A percentile compares a stretch with the other conserved stretches of the same genome.
Conservation (phyloP, 1,139 yeast genomes). For the Starmera stellimalicola region DNA sequence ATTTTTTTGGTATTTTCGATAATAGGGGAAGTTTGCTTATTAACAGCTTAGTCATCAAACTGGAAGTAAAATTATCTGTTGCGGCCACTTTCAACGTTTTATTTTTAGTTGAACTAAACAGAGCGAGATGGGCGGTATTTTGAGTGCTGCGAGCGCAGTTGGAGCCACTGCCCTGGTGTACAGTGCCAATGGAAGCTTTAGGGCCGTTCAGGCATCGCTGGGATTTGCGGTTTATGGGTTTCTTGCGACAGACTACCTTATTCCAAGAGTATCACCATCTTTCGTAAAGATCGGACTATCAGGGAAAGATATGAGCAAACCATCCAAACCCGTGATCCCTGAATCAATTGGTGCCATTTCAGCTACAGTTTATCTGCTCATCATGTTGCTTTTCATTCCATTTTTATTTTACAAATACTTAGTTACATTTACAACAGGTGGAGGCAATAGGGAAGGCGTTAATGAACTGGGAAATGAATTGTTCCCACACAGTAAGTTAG, state of each 20-base stretch:
- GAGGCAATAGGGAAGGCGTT: conserved; percentile 38
- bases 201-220: conserved; percentile 32
- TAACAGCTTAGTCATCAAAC: too few relatives aligned
- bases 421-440: conserved; percentile 48
- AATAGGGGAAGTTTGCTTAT: too few relatives aligned
- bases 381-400: conserved; percentile 82
- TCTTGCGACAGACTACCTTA: conserved; percentile 43
- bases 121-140: too few relatives aligned
- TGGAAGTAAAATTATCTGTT: too few relatives aligned
- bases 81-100: too few relatives aligned
- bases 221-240: conserved; percentile 68
- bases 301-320: conserved; percentile 78
- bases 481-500: conserved; percentile 79
- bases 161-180: conserved; percentile 4
- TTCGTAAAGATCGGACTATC: conserved; percentile 71
- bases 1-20: background rate
- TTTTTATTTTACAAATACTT: conserved; percentile 77
- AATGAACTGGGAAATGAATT: conserved; percentile 19
- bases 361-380: conserved; percentile 69
- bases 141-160: too few relatives aligned
- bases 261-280: conserved; percentile 58
- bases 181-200: conserved; percentile 13
- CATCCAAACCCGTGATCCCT: conserved; percentile 63
- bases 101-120: too few relatives aligned
- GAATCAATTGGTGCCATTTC: conserved; percentile 89